Evolutionary conservation across 108 stramenopile species (phyloP).

Genomic region (Skeletonema potamos): DNA sequence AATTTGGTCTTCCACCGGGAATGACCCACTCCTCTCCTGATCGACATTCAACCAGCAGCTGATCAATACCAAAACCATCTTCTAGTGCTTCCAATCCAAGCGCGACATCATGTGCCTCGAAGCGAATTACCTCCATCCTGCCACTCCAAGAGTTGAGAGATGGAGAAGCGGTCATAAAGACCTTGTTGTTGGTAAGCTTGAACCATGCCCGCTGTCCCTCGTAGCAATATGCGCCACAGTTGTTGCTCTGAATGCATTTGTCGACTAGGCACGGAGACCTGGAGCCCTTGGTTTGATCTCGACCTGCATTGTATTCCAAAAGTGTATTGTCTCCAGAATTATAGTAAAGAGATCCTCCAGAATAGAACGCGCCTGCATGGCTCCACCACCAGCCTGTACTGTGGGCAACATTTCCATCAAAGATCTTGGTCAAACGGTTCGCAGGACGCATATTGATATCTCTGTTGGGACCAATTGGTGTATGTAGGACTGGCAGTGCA

Average conservation of each 20-base stretch:
- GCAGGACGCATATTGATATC: conserved; percentile 15
- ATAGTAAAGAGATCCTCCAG: conserved; percentile 51
- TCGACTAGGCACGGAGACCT: conserved; percentile 16
- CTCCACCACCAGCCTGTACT: conserved; percentile 45
- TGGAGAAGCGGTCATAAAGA: conserved; percentile 17
- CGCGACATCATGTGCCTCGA: conserved; percentile 37
- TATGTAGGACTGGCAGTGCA: conserved; percentile 33
- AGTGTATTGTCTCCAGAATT: conserved; percentile 12
- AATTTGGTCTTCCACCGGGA: not conserved
- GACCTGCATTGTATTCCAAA: conserved; percentile 38
- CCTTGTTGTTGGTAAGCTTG: conserved; percentile 32
- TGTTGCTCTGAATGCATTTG: conserved; percentile 3
- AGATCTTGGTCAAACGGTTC: conserved; percentile 8
- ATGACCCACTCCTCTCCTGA: conserved; percentile 24
- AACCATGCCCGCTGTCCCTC: not conserved
- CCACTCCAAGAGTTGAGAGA: conserved; percentile 41
- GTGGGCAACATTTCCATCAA: conserved; percentile 48
- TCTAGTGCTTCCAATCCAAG: conserved; percentile 38
- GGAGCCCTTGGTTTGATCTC: conserved; percentile 2
- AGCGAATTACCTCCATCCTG: conserved; percentile 35
- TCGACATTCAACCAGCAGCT: conserved; percentile 40
- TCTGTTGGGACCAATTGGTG: conserved; percentile 22
- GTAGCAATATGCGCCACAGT: conserved; percentile 8
- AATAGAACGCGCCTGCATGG: conserved; percentile 48
- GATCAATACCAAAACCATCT: conserved; percentile 46